These are phyloP conservation scores for Talaromyces funiculosus DNA, from an alignment of 2,329 filamentous ascomycete species.

Conservation along the genomic window DNA sequence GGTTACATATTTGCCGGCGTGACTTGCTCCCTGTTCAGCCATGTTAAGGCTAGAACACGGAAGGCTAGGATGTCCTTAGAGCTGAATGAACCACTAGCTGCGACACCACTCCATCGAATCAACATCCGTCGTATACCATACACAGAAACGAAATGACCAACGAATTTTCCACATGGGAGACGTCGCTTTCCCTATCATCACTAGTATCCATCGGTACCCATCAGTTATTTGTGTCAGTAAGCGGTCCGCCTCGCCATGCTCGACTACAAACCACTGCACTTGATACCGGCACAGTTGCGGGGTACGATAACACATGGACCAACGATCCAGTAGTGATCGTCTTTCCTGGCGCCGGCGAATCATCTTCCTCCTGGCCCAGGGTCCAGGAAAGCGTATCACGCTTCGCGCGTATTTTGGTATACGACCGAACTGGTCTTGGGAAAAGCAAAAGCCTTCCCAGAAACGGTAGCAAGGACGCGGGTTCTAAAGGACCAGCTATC, in stretches of 20 bases:
- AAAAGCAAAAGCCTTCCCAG: slow-evolving; percentile 25
- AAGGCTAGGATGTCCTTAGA: not conserved
- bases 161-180: slow-evolving; percentile 5
- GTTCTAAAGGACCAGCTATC: slow-evolving; percentile 18
- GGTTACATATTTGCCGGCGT: not conserved
- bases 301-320: not conserved
- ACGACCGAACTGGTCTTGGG: slow-evolving; percentile 37
- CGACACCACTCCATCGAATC: not conserved
- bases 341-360: slow-evolving; percentile 33
- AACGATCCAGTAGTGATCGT: slow-evolving; percentile 30
- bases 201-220: slow-evolving; percentile 31
- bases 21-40: not conserved
- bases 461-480: not conserved
- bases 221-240: slow-evolving; percentile 26
- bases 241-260: slow-evolving; percentile 21
- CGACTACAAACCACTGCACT: not conserved
- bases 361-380: slow-evolving; percentile 28
- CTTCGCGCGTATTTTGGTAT: slow-evolving; percentile 28
- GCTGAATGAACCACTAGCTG: not conserved
- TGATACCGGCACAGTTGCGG: not conserved
- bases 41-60: not conserved
- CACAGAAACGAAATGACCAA: not conserved
- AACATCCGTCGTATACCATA: not conserved
- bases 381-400: slow-evolving; percentile 26
- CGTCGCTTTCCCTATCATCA: slow-evolving; percentile 9